phyloP scores from a whole-genome alignment of 2,329 filamentous ascomycete genomes.

The Colletotrichum nymphaeae region DNA sequence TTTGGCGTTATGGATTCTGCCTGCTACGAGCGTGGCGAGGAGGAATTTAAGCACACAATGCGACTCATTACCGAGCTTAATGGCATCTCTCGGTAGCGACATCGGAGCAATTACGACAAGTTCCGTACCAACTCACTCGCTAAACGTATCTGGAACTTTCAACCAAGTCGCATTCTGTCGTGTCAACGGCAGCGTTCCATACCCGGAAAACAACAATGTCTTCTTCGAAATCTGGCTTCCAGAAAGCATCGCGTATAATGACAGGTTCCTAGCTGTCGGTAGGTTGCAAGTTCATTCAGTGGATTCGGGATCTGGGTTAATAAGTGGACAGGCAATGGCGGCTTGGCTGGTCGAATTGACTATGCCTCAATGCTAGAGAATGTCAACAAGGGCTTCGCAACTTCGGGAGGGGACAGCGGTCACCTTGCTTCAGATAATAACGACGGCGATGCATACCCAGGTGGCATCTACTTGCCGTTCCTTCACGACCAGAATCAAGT shows the following conservation, averaged over 20 bases:
- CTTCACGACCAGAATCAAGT: slow-evolving; percentile 21
- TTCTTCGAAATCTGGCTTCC: slow-evolving; percentile 22
- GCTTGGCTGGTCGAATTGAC: slow-evolving; percentile 19
- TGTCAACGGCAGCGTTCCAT: slow-evolving; percentile 1
- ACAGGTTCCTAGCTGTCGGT: slow-evolving; percentile 19
- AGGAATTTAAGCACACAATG: neutral
- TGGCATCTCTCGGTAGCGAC: neutral
- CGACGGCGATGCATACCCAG: slow-evolving; percentile 10
- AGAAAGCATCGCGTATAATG: neutral
- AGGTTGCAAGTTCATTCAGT: neutral
- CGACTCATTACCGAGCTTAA: neutral
- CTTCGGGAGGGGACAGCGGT: slow-evolving; percentile 20
- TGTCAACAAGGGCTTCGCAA: slow-evolving; percentile 14
- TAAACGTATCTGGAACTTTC: slow-evolving; percentile 3
- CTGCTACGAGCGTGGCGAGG: neutral
- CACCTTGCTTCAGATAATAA: slow-evolving; percentile 14
- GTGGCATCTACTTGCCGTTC: neutral
- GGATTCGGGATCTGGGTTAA: neutral
- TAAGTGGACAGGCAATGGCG: slow-evolving; percentile 10
- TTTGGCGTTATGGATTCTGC: neutral
- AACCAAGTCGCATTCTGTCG: slow-evolving; percentile 8
- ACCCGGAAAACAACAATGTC: slow-evolving; percentile 11
- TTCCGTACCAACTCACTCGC: neutral
- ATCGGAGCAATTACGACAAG: neutral
- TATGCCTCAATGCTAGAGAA: slow-evolving; percentile 19